phyloP scores from a whole-genome alignment of 2,329 filamentous ascomycete species.

The Verticillium dahliae region DNA sequence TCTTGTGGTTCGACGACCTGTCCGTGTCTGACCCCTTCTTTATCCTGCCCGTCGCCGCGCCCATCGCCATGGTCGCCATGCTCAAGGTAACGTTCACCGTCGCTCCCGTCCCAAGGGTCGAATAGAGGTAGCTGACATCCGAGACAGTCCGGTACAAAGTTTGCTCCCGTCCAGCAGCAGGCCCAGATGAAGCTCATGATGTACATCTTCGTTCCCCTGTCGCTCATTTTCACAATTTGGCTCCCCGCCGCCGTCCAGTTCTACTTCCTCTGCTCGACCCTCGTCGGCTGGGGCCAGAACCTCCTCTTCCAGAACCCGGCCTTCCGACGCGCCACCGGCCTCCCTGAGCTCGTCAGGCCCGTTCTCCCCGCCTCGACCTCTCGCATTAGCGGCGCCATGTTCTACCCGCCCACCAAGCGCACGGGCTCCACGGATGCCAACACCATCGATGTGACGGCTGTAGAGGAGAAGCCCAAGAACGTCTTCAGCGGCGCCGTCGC shows the following conservation, averaged over 20 bases:
- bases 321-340: slow-evolving; percentile 29
- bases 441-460: slow-evolving; percentile 2
- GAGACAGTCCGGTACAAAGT: slow-evolving; percentile 26
- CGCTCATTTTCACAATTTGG: slow-evolving; percentile 38
- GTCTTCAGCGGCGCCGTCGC: slow-evolving; percentile 24
- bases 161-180: slow-evolving; percentile 22
- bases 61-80: slow-evolving; percentile 48
- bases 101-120: neutral
- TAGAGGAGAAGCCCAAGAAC: slow-evolving; percentile 14
- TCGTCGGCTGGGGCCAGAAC: slow-evolving; percentile 24
- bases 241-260: slow-evolving; percentile 41
- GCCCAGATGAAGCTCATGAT: slow-evolving; percentile 34
- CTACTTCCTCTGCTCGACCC: slow-evolving; percentile 36
- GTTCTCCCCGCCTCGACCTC: slow-evolving; percentile 9
- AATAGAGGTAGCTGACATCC: slow-evolving; percentile 10
- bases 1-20: slow-evolving; percentile 75
- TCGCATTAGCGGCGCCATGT: slow-evolving; percentile 14
- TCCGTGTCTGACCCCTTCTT: slow-evolving; percentile 71
- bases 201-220: slow-evolving; percentile 34
- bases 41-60: slow-evolving; percentile 60
- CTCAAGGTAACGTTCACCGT: slow-evolving; percentile 36
- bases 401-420: slow-evolving; percentile 22
- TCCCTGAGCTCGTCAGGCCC: slow-evolving; percentile 25
- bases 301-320: slow-evolving; percentile 28
- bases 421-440: neutral